Evolutionary conservation across 768 basidiomycete species (phyloP), one percentile per base, ranked within the genome.

Genomic region (Boletellus emodensis): DNA sequence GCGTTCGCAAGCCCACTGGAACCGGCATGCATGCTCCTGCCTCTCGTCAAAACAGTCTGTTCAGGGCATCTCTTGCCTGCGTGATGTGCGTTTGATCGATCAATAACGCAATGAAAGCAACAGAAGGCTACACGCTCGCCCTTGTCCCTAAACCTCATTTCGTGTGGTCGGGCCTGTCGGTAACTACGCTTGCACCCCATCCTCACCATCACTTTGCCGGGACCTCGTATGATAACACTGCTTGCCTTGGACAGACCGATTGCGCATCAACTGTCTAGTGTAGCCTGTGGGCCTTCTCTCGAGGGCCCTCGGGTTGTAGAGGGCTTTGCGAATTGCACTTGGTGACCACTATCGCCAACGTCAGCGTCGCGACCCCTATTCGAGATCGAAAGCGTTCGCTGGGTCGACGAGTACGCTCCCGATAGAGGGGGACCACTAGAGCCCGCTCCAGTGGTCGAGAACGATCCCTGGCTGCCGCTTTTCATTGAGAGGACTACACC

Each of bases 231-330:
- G 22, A 57, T 39, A 34, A 37, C 33, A 40, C 37, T 40, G 17
- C 34, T 36, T 1, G 13, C 30, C 20, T 2, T 18, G 24, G 24
- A 48, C 33, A 17, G 37, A 47, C 39, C 32, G 34, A 15, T 18
- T 3, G 22, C 44, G 48, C 12, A 42, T 53, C 17, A 66, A 45
- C 46, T 49, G 11, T 48, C 51, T 40, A 54, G 52, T 18, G 48
- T 20, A 12, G 24, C 40, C 47, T 59, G 57, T 13, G 51, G 42
- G 20, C 56, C 55, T 22, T 64, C 64, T 11, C 48, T 50, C n/a
- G 46, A 24, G 6, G 51, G 51, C 26, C 52, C 53, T 47, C 41
- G 59, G 8, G 56, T 55, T 18, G 47, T 34, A 13, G 57, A 28
- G 17, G 47, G n/a, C 40, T 49, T 60, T 50, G 53, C 51, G 22